Conservation (phyloP, 83 land plant genomes). For the Diphasiastrum complanatum region DNA sequence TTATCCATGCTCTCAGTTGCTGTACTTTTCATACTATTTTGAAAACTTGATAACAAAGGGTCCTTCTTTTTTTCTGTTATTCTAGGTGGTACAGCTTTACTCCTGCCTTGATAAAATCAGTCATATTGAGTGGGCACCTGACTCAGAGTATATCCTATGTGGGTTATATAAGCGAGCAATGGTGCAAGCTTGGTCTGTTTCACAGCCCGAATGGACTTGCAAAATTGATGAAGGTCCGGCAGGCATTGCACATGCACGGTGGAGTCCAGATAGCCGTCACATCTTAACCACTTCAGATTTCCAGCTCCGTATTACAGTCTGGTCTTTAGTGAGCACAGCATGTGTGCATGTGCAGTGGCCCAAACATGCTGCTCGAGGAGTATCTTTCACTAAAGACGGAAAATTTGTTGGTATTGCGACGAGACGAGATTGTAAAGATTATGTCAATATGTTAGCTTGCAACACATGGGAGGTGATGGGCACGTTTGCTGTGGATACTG, state of each 20-base stretch:
- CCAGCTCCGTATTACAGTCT: constrained; percentile 78
- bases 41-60: too few relatives aligned
- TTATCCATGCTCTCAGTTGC: too few relatives aligned
- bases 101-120: constrained; percentile 85
- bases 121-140: constrained; percentile 85
- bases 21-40: too few relatives aligned
- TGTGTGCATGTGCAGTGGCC: constrained; percentile 94
- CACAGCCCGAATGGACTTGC: constrained; percentile 95
- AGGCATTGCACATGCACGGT: constrained; percentile 86
- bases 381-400: constrained; percentile 87
- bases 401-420: constrained; percentile 91
- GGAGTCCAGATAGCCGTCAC: constrained; percentile 98
- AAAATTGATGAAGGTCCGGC: constrained; percentile 94
- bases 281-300: constrained; percentile 87
- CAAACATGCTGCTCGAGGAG: constrained; percentile 78
- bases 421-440: constrained; percentile 85
- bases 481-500: constrained; percentile 72
- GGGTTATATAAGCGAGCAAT: constrained; percentile 73
- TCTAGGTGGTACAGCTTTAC: constrained; percentile 82
- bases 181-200: constrained; percentile 89
- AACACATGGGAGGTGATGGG: constrained; percentile 91
- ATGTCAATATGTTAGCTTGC: constrained; percentile 76
- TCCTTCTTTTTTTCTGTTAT: too few relatives aligned
- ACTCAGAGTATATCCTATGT: constrained; percentile 87
- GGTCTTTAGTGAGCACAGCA: constrained; percentile 87